Conservation (phyloP, 2,329 filamentous ascomycete species). For the Davidsoniella australis region DNA sequence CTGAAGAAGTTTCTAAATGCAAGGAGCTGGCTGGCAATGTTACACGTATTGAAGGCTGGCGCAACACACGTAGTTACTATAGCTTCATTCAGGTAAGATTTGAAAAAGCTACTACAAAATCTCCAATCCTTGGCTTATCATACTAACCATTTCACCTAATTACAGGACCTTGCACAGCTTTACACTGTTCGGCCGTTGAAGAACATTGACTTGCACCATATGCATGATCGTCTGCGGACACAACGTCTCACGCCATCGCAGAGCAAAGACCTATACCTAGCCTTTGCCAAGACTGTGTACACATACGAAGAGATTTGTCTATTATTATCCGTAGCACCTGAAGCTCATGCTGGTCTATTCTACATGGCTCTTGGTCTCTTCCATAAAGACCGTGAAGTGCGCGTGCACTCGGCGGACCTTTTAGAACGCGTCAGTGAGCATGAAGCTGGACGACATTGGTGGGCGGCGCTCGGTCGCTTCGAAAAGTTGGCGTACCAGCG, state of each 20-base stretch:
- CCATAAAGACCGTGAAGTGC: constrained; percentile 68
- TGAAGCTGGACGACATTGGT: constrained; percentile 86
- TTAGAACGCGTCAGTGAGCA: constrained; percentile 71
- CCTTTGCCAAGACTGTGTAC: constrained; percentile 57
- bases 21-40: constrained; percentile 84
- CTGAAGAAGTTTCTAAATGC: constrained; percentile 62
- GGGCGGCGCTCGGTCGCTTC: constrained; percentile 70
- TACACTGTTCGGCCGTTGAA: constrained; percentile 53
- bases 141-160: background rate
- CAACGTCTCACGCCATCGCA: constrained; percentile 61
- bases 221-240: constrained; percentile 77
- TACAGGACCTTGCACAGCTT: constrained; percentile 45
- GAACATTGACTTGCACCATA: constrained; percentile 73
- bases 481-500: constrained; percentile 73
- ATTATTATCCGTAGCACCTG: constrained; percentile 63
- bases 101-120: too few relatives aligned
- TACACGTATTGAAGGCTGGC: constrained; percentile 88
- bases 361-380: constrained; percentile 83
- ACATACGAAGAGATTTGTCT: constrained; percentile 77
- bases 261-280: constrained; percentile 70
- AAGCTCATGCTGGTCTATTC: constrained; percentile 76
- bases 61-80: constrained; percentile 88
- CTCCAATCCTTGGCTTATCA: too few relatives aligned
- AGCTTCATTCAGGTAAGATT: constrained; percentile 63
- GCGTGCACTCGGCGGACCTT: constrained; percentile 59